Evolutionary conservation across 2,329 filamentous ascomycete genomes (phyloP), one percentile per base, ranked within the genome.

Genomic region (Cladosporium sp.): DNA sequence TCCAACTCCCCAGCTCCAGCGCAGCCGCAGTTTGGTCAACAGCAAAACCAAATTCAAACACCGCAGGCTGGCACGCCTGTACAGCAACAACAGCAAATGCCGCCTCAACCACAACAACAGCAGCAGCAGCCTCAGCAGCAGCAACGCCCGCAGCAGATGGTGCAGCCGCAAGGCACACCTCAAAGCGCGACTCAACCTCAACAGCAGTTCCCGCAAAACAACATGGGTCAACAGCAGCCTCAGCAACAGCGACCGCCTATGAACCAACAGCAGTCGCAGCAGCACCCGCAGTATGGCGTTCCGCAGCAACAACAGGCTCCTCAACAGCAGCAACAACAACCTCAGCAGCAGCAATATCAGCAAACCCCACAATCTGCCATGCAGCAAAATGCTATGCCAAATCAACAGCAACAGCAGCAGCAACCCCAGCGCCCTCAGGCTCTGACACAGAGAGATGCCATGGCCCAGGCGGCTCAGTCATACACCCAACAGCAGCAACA

Each of bases 371-470:
- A 51, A 38, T 53, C 56, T 11, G 50, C 50, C n/a, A 53, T 56
- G 43, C 48, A 38, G 22, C 48, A 50, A 25, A 43, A 43, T 20
- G 30, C 39, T 27, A 50, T 40, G 40, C 41, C 51, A 53, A 20
- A 52, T 52, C 50, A 57, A 42, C 38, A 40, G 32, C 55, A 54
- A 25, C 50, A 57, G 42, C 38, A 40, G 32, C 55, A 54, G 29
- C 52, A 53, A 29, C 57, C 50, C 12, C 56, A 60, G 20, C 57
- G 56, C n/a, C 62, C 62, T 19, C 62, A 64, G 43, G 42, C 60
- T 12, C 67, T 75, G 40, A 68, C 69, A 16, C 72, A 75, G 55
- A 67, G 70, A 55, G 70, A 69, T 33, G 72, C 73, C 2, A 67
- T 75, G 51, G 64, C 61, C 49, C 67, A 67, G 36, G 72, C 72